Evolutionary conservation across 2,329 filamentous ascomycete genomes (phyloP).

Genomic region (Fusarium setosum): DNA sequence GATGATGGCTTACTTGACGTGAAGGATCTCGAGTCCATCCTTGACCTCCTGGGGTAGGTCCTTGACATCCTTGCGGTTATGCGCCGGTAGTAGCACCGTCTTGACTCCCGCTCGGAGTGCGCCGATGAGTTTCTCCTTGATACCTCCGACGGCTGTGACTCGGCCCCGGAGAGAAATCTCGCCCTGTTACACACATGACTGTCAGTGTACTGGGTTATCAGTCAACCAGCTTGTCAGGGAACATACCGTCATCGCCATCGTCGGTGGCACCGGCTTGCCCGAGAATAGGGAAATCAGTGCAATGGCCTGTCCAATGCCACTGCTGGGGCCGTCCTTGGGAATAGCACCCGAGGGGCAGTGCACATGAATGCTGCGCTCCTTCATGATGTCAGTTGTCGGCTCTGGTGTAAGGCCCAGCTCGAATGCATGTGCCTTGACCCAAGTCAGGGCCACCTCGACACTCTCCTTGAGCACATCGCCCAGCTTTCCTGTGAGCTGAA

Average conservation of each 20-base stretch:
- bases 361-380: conserved; percentile 91
- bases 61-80: conserved; percentile 92
- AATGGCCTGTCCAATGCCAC: conserved; percentile 93
- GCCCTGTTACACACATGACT: conserved; percentile 56
- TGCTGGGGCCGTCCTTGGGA: conserved; percentile 89
- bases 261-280: conserved; percentile 86
- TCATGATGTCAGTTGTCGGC: conserved; percentile 93
- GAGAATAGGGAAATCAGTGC: conserved; percentile 92
- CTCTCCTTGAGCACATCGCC: conserved; percentile 97
- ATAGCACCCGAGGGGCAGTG: conserved; percentile 96
- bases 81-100: conserved; percentile 87
- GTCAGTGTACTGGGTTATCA: conserved; percentile 38
- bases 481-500: conserved; percentile 95
- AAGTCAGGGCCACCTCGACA: conserved; percentile 94
- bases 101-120: conserved; percentile 93
- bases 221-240: conserved; percentile 21
- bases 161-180: conserved; percentile 85
- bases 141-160: conserved; percentile 94
- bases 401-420: conserved; percentile 86
- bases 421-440: conserved; percentile 97
- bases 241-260: conserved; percentile 91
- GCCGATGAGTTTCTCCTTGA: conserved; percentile 98
- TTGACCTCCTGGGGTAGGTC: conserved; percentile 92
- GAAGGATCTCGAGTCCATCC: conserved; percentile 86
- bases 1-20: conserved; percentile 76